phyloP scores from a whole-genome alignment of 2,329 filamentous ascomycete genomes.

The Coniochaeta ligniaria region DNA sequence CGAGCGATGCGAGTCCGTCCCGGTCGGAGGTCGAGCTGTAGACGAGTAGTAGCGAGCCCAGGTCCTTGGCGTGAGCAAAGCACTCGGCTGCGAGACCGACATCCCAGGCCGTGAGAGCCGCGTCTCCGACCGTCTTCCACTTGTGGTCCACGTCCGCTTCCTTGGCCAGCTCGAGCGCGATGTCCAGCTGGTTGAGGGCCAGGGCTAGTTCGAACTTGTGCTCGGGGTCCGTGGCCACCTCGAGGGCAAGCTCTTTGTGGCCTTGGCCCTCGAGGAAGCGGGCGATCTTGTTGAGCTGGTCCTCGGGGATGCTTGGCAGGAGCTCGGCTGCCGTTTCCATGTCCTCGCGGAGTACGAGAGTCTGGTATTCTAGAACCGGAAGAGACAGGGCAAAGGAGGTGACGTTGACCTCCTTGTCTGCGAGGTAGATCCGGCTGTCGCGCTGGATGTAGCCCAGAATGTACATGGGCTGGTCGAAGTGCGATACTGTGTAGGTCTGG shows the following conservation, averaged over 20 bases:
- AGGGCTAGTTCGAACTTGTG: conserved; percentile 94
- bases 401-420: conserved; percentile 90
- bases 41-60: conserved; percentile 81
- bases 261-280: conserved; percentile 96
- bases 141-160: conserved; percentile 88
- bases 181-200: conserved; percentile 72
- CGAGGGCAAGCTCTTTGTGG: conserved; percentile 89
- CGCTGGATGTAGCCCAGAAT: conserved; percentile 90
- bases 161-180: conserved; percentile 77
- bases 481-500: conserved; percentile 94
- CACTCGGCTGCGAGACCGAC: conserved; percentile 84
- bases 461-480: conserved; percentile 95
- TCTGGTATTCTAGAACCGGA: conserved; percentile 93
- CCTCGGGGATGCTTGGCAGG: conserved; percentile 74
- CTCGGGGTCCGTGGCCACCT: conserved; percentile 89
- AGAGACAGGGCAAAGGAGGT: conserved; percentile 88
- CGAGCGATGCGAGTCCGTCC: conserved; percentile 65
- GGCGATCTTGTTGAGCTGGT: conserved; percentile 97
- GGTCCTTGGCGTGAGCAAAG: conserved; percentile 83
- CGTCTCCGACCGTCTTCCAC: conserved; percentile 96
- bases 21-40: conserved; percentile 80
- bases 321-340: conserved; percentile 86
- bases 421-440: conserved; percentile 90
- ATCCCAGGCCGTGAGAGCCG: conserved; percentile 81
- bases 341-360: conserved; percentile 85